phyloP scores from a whole-genome alignment of 305 asterid species.

The Striga hermonthica region DNA sequence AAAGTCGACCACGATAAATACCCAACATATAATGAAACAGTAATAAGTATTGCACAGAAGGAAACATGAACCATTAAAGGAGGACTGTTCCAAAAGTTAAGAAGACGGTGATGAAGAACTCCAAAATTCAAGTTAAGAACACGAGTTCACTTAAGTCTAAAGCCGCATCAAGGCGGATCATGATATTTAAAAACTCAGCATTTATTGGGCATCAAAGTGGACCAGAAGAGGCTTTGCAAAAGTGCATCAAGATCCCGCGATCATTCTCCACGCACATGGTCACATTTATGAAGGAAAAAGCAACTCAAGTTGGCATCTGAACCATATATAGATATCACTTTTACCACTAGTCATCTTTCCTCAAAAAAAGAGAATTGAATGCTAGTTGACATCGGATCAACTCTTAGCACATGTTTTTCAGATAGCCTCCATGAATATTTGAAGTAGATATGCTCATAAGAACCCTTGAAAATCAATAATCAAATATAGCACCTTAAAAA shows the following conservation, averaged over 20 bases:
- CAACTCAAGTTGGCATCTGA: neutral
- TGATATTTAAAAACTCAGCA: neutral
- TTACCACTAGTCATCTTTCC: neutral
- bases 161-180: neutral
- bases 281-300: neutral
- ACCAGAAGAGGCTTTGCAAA: neutral
- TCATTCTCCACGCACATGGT: neutral
- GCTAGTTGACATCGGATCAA: neutral
- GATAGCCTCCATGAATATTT: neutral
- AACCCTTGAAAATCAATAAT: neutral
- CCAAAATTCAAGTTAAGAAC: neutral
- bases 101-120: neutral
- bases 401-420: slow-evolving; percentile 2
- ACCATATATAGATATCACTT: neutral
- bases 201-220: neutral
- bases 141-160: neutral
- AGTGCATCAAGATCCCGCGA: neutral
- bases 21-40: slow-evolving; percentile 8
- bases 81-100: neutral
- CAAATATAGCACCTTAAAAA: neutral
- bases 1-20: neutral
- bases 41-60: neutral
- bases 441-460: neutral
- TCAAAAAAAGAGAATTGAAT: neutral
- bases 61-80: neutral